A percentile compares a stretch with the other conserved stretches of the same genome.
These are phyloP conservation scores for Drechslerella dactyloides DNA, from an alignment of 2,329 filamentous ascomycete genomes.

Conservation along the genomic window DNA sequence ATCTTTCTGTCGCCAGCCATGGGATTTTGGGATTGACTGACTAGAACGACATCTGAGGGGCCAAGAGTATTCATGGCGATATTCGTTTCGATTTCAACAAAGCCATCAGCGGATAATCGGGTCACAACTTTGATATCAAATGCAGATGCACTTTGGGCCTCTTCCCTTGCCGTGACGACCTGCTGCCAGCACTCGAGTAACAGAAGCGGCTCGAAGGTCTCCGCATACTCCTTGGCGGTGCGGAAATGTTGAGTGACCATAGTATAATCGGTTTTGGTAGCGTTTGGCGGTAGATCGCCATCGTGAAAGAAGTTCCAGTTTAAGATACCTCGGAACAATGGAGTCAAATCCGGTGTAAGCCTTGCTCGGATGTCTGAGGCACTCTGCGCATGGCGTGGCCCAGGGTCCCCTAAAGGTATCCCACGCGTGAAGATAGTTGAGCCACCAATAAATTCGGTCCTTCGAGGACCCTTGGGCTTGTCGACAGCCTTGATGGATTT, in stretches of 20 bases:
- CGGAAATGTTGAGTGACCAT: slow-evolving; percentile 78
- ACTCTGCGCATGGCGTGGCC: slow-evolving; percentile 53
- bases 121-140: slow-evolving; percentile 89
- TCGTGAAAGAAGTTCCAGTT: slow-evolving; percentile 94
- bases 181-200: slow-evolving; percentile 95
- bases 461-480: slow-evolving; percentile 65
- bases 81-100: slow-evolving; percentile 85
- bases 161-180: slow-evolving; percentile 87
- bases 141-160: slow-evolving; percentile 72
- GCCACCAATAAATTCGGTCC: slow-evolving; percentile 69
- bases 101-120: slow-evolving; percentile 87
- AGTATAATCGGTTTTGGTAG: slow-evolving; percentile 72
- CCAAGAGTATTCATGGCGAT: slow-evolving; percentile 75
- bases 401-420: slow-evolving; percentile 54
- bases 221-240: slow-evolving; percentile 79
- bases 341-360: slow-evolving; percentile 84
- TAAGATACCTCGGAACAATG: slow-evolving; percentile 82
- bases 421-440: slow-evolving; percentile 59
- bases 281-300: slow-evolving; percentile 80
- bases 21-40: slow-evolving; percentile 77
- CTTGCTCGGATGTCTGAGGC: slow-evolving; percentile 89
- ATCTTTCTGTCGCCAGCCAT: slow-evolving; percentile 69
- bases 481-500: slow-evolving; percentile 56
- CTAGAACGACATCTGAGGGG: slow-evolving; percentile 81
- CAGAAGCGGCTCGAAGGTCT: slow-evolving; percentile 87